Percentiles rank a stretch among this genome's conserved stretches.
phyloP scores from a whole-genome alignment of 306 rosid species.

The Elaeagnus macrophylla region DNA sequence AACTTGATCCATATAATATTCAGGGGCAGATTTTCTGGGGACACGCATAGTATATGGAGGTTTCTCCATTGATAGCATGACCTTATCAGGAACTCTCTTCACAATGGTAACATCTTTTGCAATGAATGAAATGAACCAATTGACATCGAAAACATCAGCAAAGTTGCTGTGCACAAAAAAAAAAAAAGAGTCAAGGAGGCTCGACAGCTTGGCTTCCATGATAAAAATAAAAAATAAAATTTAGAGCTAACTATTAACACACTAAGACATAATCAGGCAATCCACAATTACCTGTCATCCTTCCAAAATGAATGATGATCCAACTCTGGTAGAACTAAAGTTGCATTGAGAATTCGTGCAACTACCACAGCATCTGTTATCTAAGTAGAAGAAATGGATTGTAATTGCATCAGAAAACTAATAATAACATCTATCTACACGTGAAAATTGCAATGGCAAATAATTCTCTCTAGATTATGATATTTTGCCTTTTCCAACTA shows the following conservation, averaged over 20 bases:
- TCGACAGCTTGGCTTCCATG: background rate
- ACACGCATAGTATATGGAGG: conserved; percentile 99
- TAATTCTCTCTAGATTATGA: background rate
- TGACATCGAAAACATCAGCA: conserved; percentile 66
- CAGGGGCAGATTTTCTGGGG: conserved; percentile 95
- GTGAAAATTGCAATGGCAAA: background rate
- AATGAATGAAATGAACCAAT: conserved; percentile 80
- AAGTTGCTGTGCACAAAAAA: conserved; percentile 64
- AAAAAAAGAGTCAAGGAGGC: conserved; percentile 11
- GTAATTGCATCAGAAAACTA: conserved; percentile 11
- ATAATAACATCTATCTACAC: background rate
- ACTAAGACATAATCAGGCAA: conserved; percentile 12
- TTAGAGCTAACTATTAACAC: background rate
- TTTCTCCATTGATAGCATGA: conserved; percentile 93
- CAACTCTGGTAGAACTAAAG: conserved; percentile 88
- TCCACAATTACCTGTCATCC: conserved; percentile 62
- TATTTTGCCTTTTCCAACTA: background rate
- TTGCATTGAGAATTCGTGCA: conserved; percentile 95
- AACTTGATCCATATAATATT: conserved; percentile 92
- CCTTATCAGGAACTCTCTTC: conserved; percentile 82
- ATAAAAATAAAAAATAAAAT: background rate
- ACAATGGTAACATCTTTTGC: conserved; percentile 77
- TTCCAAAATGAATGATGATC: conserved; percentile 94
- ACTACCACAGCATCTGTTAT: conserved; percentile 96
- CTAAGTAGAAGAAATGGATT: conserved; percentile 35